phyloP scores from a whole-genome alignment of 495 filamentous ascomycete species.

The Tuber magnatum region DNA sequence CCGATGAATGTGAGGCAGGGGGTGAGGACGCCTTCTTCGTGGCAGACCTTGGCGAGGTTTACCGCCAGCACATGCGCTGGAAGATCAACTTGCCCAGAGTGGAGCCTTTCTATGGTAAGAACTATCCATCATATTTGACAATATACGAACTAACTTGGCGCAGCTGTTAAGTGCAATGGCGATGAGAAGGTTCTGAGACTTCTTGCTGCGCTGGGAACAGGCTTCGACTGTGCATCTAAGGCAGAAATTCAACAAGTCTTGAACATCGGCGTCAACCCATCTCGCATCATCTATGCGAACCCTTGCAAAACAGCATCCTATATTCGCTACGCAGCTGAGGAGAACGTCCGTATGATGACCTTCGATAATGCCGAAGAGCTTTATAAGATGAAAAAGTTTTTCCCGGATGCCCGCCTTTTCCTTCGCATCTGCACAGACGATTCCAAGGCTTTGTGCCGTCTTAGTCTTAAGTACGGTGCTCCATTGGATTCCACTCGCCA shows the following conservation, averaged over 20 bases:
- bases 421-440: conserved; percentile 94
- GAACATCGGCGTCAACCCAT: conserved; percentile 72
- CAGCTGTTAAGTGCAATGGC: conserved; percentile 97
- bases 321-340: conserved; percentile 72
- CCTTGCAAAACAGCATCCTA: conserved; percentile 99
- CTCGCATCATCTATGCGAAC: conserved; percentile 96
- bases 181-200: conserved; percentile 83
- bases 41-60: conserved; percentile 94
- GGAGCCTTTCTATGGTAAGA: conserved; percentile 91
- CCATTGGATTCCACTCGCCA: conserved; percentile 69
- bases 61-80: conserved; percentile 97
- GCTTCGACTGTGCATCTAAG: conserved; percentile 98
- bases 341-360: conserved; percentile 94
- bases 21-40: conserved; percentile 98
- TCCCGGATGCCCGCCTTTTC: conserved; percentile 80
- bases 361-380: conserved; percentile 98
- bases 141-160: conserved; percentile 37
- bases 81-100: conserved; percentile 87
- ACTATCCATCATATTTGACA: neutral
- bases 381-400: conserved; percentile 89
- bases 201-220: conserved; percentile 77
- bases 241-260: conserved; percentile 88
- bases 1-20: conserved; percentile 75
- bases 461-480: conserved; percentile 96
- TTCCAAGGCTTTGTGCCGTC: conserved; percentile 81